Evolutionary conservation across 129 eudicot species (phyloP), one percentile per base, ranked within the genome.

Genomic region (Smallanthus sonchifolius): DNA sequence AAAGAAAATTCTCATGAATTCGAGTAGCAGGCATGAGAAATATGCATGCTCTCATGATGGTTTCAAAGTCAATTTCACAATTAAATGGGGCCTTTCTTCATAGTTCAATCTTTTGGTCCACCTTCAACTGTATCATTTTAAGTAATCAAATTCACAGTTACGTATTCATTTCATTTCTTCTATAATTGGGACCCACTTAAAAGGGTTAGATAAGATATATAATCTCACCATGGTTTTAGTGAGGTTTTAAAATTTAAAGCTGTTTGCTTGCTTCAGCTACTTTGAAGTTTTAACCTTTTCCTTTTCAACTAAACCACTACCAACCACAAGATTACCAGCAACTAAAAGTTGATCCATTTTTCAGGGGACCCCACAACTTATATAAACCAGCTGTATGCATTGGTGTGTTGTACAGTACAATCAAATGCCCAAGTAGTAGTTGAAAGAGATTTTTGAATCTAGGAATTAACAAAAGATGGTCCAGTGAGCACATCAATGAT

Each of bases 261-360:
- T 65, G 73, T 72, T 72, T 63, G 68, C 68, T 79, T 79, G 57
- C 60, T 79, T 79, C 78, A 72, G 35, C 83, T 54, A 72, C 67
- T 61, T 61, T 30, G 65, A 59, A 51, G n/a, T 79, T 67, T 69
- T 45, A 59, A 77, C 69, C 82, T 61, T 79, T 72, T 72, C 5
- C 78, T 79, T 79, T 72, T 65, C 83, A 72, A 65, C 83, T 79
- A 79, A 79, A 79, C 83, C 83, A 52, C 39, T 30, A 60, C 66
- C 60, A 39, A 43, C 77, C 81, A 70, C 81, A 59, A 37, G 1
- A 60, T 37, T 62, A 48, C 72, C 72, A 78, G 56, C 45, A 64
- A 55, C 83, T 79, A 79, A 72, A 79, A 79, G 78, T 79, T 65
- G 19, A 78, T 71, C 77, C 72, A 72, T 55, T 51, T 69, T 60